phyloP scores from a whole-genome alignment of 495 filamentous ascomycete genomes.

The Physcia stellaris region DNA sequence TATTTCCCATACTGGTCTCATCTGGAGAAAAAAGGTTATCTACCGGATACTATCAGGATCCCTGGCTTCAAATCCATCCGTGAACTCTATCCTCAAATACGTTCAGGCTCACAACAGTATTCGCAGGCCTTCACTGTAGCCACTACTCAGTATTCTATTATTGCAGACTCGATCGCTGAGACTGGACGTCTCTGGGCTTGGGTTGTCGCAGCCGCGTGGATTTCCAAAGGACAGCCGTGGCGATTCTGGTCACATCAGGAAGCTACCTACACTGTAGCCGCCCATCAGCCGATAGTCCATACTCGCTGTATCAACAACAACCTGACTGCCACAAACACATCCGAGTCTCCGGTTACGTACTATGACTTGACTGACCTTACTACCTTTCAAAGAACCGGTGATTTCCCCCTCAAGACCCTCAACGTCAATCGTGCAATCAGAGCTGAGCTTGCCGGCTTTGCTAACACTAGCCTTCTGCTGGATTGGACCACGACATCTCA shows the following conservation, averaged over 20 bases:
- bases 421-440: too few species aligned
- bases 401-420: too few species aligned
- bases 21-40: too few species aligned
- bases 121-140: background rate
- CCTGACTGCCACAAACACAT: too few species aligned
- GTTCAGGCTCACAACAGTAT: slow-evolving; percentile 6
- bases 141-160: background rate
- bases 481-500: background rate
- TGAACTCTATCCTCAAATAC: too few species aligned
- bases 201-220: background rate
- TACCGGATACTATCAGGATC: too few species aligned
- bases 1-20: too few species aligned
- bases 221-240: slow-evolving; percentile 1
- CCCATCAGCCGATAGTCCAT: background rate
- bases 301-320: background rate
- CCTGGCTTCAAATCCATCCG: too few species aligned
- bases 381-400: too few species aligned
- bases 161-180: background rate
- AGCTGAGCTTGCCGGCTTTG: too few species aligned
- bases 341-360: too few species aligned
- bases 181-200: slow-evolving; percentile 1
- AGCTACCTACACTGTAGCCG: background rate
- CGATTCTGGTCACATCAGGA: background rate
- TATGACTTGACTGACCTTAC: too few species aligned
- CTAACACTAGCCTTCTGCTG: background rate